Percentiles rank a stretch among this genome's conserved stretches.
Evolutionary conservation across 75 land plant genomes (phyloP).

Genomic region (Pseudotsuga menziesii): DNA sequence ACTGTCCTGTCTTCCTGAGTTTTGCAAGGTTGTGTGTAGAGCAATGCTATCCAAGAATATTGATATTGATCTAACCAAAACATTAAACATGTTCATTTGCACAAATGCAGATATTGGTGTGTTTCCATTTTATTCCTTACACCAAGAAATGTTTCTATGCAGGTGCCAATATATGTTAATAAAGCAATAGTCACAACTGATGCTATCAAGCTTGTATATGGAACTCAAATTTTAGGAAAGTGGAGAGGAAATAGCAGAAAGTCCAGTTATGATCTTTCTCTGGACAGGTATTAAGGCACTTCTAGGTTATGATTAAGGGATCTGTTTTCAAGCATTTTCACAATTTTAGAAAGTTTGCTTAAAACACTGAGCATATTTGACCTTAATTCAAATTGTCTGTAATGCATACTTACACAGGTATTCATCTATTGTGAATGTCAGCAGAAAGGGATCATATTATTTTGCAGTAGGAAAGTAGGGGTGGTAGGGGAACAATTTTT

Average conservation of each 20-base stretch:
- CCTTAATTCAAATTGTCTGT: background rate
- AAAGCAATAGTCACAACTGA: constrained; percentile 53
- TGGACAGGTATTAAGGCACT: constrained; percentile 34
- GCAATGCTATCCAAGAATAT: background rate
- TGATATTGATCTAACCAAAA: background rate
- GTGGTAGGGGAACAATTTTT: no score
- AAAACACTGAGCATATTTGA: background rate
- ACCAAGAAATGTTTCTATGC: constrained; percentile 1
- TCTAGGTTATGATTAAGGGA: background rate
- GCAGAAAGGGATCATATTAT: background rate
- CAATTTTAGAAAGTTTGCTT: background rate
- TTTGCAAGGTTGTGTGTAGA: background rate
- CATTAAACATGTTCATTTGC: background rate
- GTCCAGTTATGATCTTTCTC: constrained; percentile 31
- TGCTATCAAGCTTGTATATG: constrained; percentile 55
- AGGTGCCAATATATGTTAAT: constrained; percentile 70
- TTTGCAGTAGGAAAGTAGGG: no score
- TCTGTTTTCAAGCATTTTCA: background rate
- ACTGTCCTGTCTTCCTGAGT: background rate
- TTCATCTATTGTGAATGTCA: background rate
- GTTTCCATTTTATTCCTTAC: background rate
- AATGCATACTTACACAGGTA: background rate
- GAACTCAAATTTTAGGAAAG: constrained; percentile 10
- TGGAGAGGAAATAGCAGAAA: constrained; percentile 20
- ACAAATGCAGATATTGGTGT: background rate